Base-by-base conservation (phyloP, 2,329 filamentous ascomycete species). In the Alternaria brassicae region DNA sequence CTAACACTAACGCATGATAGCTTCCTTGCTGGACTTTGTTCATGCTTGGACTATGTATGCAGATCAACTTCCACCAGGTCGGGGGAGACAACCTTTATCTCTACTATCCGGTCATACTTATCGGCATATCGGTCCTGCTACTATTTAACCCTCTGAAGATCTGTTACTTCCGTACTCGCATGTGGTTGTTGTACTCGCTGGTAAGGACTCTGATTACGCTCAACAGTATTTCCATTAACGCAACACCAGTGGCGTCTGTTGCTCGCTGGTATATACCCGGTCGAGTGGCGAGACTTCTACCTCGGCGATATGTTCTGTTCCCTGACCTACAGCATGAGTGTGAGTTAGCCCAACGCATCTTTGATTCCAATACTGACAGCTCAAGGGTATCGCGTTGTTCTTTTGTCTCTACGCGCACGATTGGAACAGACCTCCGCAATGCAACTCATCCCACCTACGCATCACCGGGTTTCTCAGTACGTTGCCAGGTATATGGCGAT, bases 301-400 rank as follows among this genome's bases (percentile, higher is more conserved):
- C 85, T 98, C 0, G 95, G 95, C 52, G 95, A 99, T 75, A 97
- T 98, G 84, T 97, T 96, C 78, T 98, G 94, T 78, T 98, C 95
- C 3, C 83, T 96, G 56, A 96, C 93, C 6, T 99, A 99, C 77
- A 86, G 90, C 15, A 91, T 92, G 78, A 90, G 91, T 61, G 91
- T 94, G 83, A 81, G 90, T 86, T 28, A 8, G 37, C 10, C 37
- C 13, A 30, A 19, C 19, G 9, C 17, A 25, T 21, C 12, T 36
- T 45, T 32, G 17, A 6, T 9, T n/a, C 7, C 42, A 10, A 37
- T n/a, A 41, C 55, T 68, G 25, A 67, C 30, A 8, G 21, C 1
- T n/a, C 23, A 28, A 77, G 90, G 97, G 98, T 72, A 85, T 97
- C 37, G 91, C 93, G 69, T 82, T 98, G 0, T 97, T 98, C 81